phyloP scores from a whole-genome alignment of 2,329 filamentous ascomycete species.

The Cordyceps sp. region DNA sequence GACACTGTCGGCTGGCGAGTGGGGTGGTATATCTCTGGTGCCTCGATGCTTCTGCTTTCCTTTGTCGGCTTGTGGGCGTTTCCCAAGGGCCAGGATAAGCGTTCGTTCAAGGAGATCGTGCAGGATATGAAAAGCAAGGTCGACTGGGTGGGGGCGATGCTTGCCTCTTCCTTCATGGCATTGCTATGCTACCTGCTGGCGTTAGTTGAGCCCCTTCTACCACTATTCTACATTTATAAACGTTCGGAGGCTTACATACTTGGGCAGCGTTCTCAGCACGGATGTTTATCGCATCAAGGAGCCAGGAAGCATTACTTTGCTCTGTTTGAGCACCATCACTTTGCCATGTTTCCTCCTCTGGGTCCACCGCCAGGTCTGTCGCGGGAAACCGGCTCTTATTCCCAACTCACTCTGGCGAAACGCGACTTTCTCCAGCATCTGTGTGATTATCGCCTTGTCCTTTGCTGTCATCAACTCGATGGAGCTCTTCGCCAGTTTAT shows the following conservation, averaged over 20 bases:
- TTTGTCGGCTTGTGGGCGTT: conserved; percentile 19
- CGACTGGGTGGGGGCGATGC: too few relatives aligned
- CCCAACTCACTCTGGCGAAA: conserved; percentile 48
- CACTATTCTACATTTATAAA: too few relatives aligned
- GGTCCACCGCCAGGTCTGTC: conserved; percentile 30
- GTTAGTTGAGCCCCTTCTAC: too few relatives aligned
- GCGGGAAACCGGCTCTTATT: conserved; percentile 34
- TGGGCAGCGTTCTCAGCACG: too few relatives aligned
- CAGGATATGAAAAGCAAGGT: too few relatives aligned
- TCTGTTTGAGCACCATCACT: conserved; percentile 27
- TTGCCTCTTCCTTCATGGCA: too few relatives aligned
- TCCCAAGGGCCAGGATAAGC: too few relatives aligned
- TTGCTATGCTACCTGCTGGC: too few relatives aligned
- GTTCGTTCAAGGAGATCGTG: too few relatives aligned
- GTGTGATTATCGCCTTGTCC: conserved; percentile 28
- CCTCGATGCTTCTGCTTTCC: conserved; percentile 18
- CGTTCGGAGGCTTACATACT: too few relatives aligned
- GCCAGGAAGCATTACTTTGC: conserved; percentile 27
- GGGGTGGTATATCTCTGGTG: conserved; percentile 24
- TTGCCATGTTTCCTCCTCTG: conserved; percentile 35
- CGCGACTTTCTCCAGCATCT: conserved; percentile 35
- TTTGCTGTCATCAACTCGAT: conserved; percentile 27
- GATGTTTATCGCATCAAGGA: too few relatives aligned
- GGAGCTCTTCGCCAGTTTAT: conserved; percentile 30
- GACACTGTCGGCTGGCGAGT: conserved; percentile 29